These are phyloP conservation scores for Kuraishia piskuri DNA, from an alignment of 805 yeast species.

Conservation along the genomic window DNA sequence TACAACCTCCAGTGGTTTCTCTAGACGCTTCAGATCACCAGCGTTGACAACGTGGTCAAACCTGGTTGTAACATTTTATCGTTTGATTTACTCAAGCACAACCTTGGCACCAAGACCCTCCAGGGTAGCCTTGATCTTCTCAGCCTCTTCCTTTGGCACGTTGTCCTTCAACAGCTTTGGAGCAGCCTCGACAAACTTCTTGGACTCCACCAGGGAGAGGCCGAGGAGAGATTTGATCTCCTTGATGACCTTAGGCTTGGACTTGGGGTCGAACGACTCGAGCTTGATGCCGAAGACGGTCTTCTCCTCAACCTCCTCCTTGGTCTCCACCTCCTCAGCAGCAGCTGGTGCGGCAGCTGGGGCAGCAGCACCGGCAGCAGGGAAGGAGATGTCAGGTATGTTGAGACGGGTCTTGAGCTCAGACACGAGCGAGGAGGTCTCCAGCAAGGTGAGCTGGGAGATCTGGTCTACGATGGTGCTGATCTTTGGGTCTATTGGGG, in stretches of 20 bases:
- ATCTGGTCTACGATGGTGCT: conserved; percentile 82
- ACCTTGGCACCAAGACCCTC: conserved; percentile 96
- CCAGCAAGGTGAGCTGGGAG: conserved; percentile 82
- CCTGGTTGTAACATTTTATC: neutral
- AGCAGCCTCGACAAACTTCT: conserved; percentile 96
- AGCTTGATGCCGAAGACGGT: conserved; percentile 36
- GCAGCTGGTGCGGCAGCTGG: conserved; percentile 59
- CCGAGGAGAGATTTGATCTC: conserved; percentile 92
- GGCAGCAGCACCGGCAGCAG: conserved; percentile 54
- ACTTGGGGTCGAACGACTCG: conserved; percentile 51
- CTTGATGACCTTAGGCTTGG: conserved; percentile 96
- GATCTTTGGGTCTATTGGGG: conserved; percentile 78
- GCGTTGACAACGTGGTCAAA: neutral
- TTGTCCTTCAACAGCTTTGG: conserved; percentile 95
- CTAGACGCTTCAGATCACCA: neutral
- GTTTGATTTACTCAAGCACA: conserved; percentile 55
- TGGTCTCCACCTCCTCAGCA: conserved; percentile 36
- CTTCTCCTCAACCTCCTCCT: conserved; percentile 29
- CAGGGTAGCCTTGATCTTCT: conserved; percentile 84
- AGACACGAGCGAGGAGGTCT: conserved; percentile 78
- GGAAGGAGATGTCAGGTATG: conserved; percentile 88
- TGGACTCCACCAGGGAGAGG: conserved; percentile 89
- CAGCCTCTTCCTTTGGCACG: conserved; percentile 95
- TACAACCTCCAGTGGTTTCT: neutral
- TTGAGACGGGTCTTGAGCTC: conserved; percentile 78